phyloP scores from a whole-genome alignment of 2,329 filamentous ascomycete genomes.

The Ophiostoma triangulosporum region DNA sequence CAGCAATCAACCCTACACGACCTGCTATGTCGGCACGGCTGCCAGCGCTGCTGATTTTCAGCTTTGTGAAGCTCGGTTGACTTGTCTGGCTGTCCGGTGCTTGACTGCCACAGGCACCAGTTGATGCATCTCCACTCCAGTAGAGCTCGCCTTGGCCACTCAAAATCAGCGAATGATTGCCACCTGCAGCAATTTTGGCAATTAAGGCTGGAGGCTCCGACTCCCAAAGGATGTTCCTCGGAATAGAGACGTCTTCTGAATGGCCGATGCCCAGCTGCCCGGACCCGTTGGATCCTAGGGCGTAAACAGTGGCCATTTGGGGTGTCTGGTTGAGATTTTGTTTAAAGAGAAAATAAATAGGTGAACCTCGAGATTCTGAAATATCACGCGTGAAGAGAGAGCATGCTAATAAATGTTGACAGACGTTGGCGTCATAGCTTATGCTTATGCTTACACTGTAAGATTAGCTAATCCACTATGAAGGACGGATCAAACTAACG shows the following conservation, averaged over 20 bases:
- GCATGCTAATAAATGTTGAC: too few species aligned
- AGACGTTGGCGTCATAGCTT: too few species aligned
- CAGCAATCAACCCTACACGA: conserved; percentile 38
- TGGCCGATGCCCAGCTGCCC: conserved; percentile 63
- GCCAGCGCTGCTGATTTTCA: conserved; percentile 26
- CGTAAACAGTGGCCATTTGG: conserved; percentile 47
- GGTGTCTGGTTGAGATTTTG: too few species aligned
- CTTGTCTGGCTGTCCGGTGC: conserved; percentile 14
- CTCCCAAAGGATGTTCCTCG: conserved; percentile 46
- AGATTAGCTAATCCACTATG: background rate
- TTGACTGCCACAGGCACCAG: conserved; percentile 39
- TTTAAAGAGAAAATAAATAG: background rate
- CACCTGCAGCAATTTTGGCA: conserved; percentile 45
- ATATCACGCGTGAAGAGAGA: too few species aligned
- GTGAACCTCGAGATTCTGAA: too few species aligned
- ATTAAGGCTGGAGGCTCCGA: conserved; percentile 21
- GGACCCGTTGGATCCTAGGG: conserved; percentile 65
- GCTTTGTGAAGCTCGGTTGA: conserved; percentile 20
- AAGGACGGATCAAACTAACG: conserved; percentile 6
- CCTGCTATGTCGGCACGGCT: conserved; percentile 17
- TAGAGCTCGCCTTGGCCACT: conserved; percentile 45
- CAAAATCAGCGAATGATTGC: conserved; percentile 75
- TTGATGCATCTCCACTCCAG: conserved; percentile 47
- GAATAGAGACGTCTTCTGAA: conserved; percentile 54
- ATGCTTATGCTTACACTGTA: too few species aligned